A percentile compares a stretch with the other conserved stretches of the same genome.
phyloP scores from a whole-genome alignment of 768 basidiomycete genomes.

The Amanita brunnescens region DNA sequence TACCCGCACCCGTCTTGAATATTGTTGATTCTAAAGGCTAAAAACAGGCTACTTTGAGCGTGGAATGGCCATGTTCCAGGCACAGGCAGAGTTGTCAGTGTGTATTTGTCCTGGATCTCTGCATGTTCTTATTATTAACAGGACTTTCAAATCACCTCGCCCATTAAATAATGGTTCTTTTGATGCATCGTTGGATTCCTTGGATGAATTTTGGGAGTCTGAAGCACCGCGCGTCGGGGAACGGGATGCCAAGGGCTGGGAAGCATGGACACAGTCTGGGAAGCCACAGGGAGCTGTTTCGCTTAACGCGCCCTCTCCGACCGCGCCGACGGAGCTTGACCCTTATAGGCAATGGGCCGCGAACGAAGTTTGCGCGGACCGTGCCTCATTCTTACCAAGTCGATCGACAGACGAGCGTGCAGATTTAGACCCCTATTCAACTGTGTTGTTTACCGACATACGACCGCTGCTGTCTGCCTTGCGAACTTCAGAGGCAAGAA shows the following conservation, averaged over 20 bases:
- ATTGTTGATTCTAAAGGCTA: slow-evolving; percentile 5
- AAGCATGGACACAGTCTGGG: slow-evolving; percentile 43
- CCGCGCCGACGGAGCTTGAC: slow-evolving; percentile 32
- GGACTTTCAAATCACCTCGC: slow-evolving; percentile 50
- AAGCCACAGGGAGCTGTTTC: slow-evolving; percentile 21
- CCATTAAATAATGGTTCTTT: slow-evolving; percentile 34
- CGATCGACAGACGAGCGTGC: slow-evolving; percentile 43
- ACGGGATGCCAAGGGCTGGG: slow-evolving; percentile 57
- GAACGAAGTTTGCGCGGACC: slow-evolving; percentile 46
- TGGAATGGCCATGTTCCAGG: slow-evolving; percentile 72
- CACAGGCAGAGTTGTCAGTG: slow-evolving; percentile 73
- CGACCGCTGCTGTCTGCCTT: slow-evolving; percentile 46
- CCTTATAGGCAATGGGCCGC: slow-evolving; percentile 61
- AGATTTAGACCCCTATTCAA: slow-evolving; percentile 61
- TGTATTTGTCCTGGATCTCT: neutral
- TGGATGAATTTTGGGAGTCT: slow-evolving; percentile 83
- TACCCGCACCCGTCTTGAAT: slow-evolving; percentile 5
- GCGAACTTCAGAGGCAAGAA: slow-evolving; percentile 33
- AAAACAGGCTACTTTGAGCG: slow-evolving; percentile 61
- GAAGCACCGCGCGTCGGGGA: slow-evolving; percentile 75
- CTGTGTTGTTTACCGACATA: slow-evolving; percentile 68
- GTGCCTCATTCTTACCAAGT: slow-evolving; percentile 33
- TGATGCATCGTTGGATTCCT: slow-evolving; percentile 39
- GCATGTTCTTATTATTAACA: slow-evolving; percentile 18
- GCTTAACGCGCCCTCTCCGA: neutral